Percentiles rank a stretch among this genome's conserved stretches.
phyloP scores from a whole-genome alignment of 306 rosid species.

The Prosopis cineraria region DNA sequence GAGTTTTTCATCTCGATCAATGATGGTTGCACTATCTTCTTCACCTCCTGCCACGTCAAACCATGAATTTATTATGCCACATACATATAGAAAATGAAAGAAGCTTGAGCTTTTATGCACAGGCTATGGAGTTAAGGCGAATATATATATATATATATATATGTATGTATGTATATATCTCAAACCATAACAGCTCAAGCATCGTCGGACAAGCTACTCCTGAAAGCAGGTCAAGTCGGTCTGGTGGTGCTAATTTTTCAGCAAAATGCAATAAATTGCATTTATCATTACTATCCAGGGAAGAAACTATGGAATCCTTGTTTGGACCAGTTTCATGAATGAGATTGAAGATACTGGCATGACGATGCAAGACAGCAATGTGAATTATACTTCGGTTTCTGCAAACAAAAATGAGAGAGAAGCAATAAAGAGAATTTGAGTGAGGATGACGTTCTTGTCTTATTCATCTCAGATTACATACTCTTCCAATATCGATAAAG shows the following conservation, averaged over 20 bases:
- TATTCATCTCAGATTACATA: too few species aligned
- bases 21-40: constrained; percentile 39
- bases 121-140: not conserved
- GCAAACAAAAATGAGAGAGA: too few species aligned
- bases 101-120: not conserved
- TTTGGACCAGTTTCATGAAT: constrained; percentile 29
- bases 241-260: constrained; percentile 41
- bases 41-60: constrained; percentile 42
- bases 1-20: constrained; percentile 35
- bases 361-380: constrained; percentile 46
- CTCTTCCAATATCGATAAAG: too few species aligned
- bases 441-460: too few species aligned
- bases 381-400: constrained; percentile 44
- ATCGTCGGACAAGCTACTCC: constrained; percentile 52
- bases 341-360: constrained; percentile 32
- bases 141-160: too few species aligned
- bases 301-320: constrained; percentile 35
- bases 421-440: too few species aligned
- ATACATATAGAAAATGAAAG: not conserved
- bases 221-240: constrained; percentile 33
- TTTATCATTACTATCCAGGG: constrained; percentile 21
- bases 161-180: too few species aligned
- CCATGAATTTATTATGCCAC: not conserved
- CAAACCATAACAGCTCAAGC: constrained; percentile 47
- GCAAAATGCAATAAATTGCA: constrained; percentile 45